Base-by-base conservation (phyloP, 2,329 filamentous ascomycete genomes). In the Amauroascus verrucosus region DNA sequence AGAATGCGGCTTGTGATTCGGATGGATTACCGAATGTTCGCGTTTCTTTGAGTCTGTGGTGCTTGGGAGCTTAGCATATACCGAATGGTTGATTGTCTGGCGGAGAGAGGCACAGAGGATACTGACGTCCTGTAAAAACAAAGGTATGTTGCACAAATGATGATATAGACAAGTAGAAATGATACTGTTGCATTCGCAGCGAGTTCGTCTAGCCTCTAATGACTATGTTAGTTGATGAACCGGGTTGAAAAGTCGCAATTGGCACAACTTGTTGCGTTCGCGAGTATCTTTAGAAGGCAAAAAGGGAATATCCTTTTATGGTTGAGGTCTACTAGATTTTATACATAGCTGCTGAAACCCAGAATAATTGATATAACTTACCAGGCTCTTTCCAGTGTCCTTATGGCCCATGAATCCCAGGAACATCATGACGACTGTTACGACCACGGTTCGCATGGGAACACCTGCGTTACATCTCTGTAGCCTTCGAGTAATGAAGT, bases 111-210 rank as follows among this genome's bases (percentile, higher is more conserved):
- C 11, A n/a, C 1, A 16, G 3, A 22, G 22, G 33, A 28, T 13
- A 57, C 60, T 50, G 56, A 72, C 69, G 64, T 66, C 49, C 63
- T 63, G 60, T 64, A 32, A 40, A 59, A 59, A 14, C 55, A 51
- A 6, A 73, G 61, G 57, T 72, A 73, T 0, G 70, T 70, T 22
- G 65, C 69, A 51, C 69, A 72, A n/a, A 73, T 70, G 14, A 67
- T 65, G 13, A 62, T 60, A 43, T 71, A 73, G 1, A 72, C 67
- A 38, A 72, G 66, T 8, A 72, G 58, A 56, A 64, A 70, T 9
- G 70, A 70, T 3, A 68, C 66, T 0, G 65, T 65, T 14, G 62
- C 70, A 24, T 63, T 56, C 22, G 67, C 68, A 67, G 65, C 64
- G 11, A 72, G 62, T 53, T 71, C 69, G 18, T 62, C 62, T 24